Evolutionary conservation across 495 filamentous ascomycete species (phyloP), one percentile per base, ranked within the genome.

Genomic region (Acidiella bohemica): DNA sequence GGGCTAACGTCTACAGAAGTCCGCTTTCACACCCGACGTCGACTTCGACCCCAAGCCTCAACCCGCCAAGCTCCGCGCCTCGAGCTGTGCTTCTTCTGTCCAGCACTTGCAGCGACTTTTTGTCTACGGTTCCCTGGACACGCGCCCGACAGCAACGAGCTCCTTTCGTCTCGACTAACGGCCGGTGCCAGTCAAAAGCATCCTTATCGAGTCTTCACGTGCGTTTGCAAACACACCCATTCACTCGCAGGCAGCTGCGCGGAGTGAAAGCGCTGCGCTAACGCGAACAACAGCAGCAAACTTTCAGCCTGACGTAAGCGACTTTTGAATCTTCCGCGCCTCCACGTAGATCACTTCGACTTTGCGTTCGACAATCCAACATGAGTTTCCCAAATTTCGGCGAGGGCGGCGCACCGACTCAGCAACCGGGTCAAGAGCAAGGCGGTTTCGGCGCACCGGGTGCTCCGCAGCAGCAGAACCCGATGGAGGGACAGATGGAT

Each of bases 371-470:
- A 10, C 22, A 2, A 42, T 22, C 35, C 41, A 53, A 26, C 22
- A 53, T 53, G 50, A 53, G 50, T 24, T 53, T 44, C 39, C 50
- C 23, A 16, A 53, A 46, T 24, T 51, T 46, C 33, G 43, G 47
- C 30, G 47, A 51, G 25, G 43, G 36, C 42, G 41, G 38, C 32
- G 47, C 32, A 11, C 47, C 35, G 47, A 42, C 47, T 11, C 47
- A 46, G 33, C 38, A 46, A 18, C 31, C 21, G 13, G 22, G 17
- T 6, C 42, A 46, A 34, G 47, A 51, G 43, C 44, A 49, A 40
- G 46, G 46, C 32, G 47, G 36, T 3, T 50, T 37, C 33, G 47
- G 47, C 34, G 47, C 11, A 25, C 46, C 39, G 12, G 45, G 45
- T 27, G 45, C n/a, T 28, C 41, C 35, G 20, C 47, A 39, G 22